Evolutionary conservation across 1,139 yeast species (phyloP), one percentile per base, ranked within the genome.

Genomic region (Suzukiozyma palmioleophila): DNA sequence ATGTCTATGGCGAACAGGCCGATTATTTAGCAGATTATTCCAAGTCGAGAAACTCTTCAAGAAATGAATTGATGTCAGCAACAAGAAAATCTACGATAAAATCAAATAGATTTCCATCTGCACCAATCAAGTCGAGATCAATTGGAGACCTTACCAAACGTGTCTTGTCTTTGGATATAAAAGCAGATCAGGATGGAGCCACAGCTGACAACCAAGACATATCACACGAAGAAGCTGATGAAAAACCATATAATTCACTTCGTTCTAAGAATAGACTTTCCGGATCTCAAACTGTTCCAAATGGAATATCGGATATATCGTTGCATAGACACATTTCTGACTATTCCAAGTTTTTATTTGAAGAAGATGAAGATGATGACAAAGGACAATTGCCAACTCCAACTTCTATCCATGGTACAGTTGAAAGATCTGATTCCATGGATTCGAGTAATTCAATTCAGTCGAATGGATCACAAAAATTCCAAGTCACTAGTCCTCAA

Each of bases 101-200:
- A 47, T 61, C 71, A 6, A 66, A 54, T 41, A 54, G 75, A 38
- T 64, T 54, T 38, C 60, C 72, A 7, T 66, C 73, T 14, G 65
- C 63, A 8, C 75, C 75, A 4, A 43, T 15, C 13, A 32, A 21
- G 11, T 21, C 25, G 10, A 12, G 8, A 32, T 32, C 28, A 7
- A 15, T 28, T 12, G 26, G 29, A n/a, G 35, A 30, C n/a, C n/a
- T 30, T 8, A 14, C 39, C 24, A 21, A 18, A 10, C 15, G 69
- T 43, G 47, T 54, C 6, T 42, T 55, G 1, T 62, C 69, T 1
- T 50, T 62, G 29, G 63, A 53, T 35, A 46, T 56, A 21, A 60
- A 42, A 57, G 61, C 42, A 56, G 55, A 41, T 56, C 63, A 12
- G n/a, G 13, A 26, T 15, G 49, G 49, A 26, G 48, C 43, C 28